phyloP scores from a whole-genome alignment of 73 alveolate species.

The Paramecium caudatum region DNA sequence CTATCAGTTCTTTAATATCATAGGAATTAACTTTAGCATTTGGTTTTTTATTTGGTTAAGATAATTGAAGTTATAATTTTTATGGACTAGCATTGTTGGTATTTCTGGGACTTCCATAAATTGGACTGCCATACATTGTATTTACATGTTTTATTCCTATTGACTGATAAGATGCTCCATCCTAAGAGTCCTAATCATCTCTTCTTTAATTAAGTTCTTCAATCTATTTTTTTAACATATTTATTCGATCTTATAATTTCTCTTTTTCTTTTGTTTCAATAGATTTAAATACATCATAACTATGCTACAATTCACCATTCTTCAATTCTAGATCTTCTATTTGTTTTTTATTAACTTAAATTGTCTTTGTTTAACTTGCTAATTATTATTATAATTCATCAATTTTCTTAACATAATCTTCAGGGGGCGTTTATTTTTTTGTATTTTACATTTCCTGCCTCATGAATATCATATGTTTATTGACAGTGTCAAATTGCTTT shows the following conservation, averaged over 20 bases:
- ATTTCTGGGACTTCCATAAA: constrained; percentile 46
- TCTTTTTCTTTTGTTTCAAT: constrained; percentile 64
- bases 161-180: background rate
- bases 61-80: background rate
- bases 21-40: constrained; percentile 25
- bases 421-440: constrained; percentile 17
- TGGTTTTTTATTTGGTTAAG: background rate
- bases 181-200: background rate
- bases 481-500: constrained; percentile 17
- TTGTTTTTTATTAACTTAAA: background rate
- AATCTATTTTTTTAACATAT: constrained; percentile 48
- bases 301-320: constrained; percentile 27
- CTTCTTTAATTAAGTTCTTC: constrained; percentile 7
- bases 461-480: constrained; percentile 56
- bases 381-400: constrained; percentile 41
- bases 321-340: constrained; percentile 49
- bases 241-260: constrained; percentile 53
- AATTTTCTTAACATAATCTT: constrained; percentile 39
- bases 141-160: background rate
- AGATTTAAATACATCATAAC: constrained; percentile 43
- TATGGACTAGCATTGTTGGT: background rate
- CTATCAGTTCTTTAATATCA: constrained; percentile 18
- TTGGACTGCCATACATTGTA: constrained; percentile 12
- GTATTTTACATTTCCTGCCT: constrained; percentile 26
- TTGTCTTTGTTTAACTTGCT: background rate